Conservation (phyloP, 495 filamentous ascomycete genomes). For the Trichoderma gamsii region DNA sequence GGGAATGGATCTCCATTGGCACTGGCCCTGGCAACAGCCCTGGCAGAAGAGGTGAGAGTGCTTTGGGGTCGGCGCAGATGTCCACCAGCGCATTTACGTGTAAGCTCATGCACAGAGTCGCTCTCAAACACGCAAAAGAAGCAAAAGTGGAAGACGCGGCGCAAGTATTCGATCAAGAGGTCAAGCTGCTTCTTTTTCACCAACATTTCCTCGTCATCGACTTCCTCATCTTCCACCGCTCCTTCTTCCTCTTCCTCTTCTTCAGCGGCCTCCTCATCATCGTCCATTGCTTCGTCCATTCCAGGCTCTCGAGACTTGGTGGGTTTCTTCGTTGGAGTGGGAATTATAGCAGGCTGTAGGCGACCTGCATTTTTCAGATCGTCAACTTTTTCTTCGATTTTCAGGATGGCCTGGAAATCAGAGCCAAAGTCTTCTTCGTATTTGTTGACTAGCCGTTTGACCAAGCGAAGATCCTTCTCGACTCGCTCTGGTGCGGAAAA, state of each 20-base stretch:
- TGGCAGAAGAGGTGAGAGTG: conserved; percentile 73
- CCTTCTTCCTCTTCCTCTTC: conserved; percentile 71
- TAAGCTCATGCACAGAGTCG: conserved; percentile 92
- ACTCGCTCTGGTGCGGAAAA: conserved; percentile 88
- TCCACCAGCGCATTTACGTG: conserved; percentile 90
- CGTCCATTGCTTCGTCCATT: conserved; percentile 64
- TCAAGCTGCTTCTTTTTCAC: conserved; percentile 95
- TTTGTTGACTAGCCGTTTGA: conserved; percentile 65
- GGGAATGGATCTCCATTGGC: conserved; percentile 76
- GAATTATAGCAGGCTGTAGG: conserved; percentile 58
- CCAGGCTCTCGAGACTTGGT: conserved; percentile 48
- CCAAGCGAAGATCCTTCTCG: conserved; percentile 75
- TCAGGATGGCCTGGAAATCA: conserved; percentile 62
- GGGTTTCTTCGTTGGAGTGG: conserved; percentile 55
- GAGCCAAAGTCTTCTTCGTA: conserved; percentile 75
- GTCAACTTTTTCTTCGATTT: conserved; percentile 82
- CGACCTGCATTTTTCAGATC: conserved; percentile 65
- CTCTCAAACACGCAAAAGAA: conserved; percentile 99
- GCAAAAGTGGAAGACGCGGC: conserved; percentile 95
- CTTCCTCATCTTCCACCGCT: conserved; percentile 67
- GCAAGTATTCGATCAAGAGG: conserved; percentile 90
- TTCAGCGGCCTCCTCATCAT: conserved; percentile 58
- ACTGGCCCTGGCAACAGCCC: conserved; percentile 77
- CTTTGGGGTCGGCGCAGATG: conserved; percentile 86
- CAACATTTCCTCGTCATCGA: conserved; percentile 82